Conservation (phyloP, 441 rosid genomes). For the Syzygium malaccense region DNA sequence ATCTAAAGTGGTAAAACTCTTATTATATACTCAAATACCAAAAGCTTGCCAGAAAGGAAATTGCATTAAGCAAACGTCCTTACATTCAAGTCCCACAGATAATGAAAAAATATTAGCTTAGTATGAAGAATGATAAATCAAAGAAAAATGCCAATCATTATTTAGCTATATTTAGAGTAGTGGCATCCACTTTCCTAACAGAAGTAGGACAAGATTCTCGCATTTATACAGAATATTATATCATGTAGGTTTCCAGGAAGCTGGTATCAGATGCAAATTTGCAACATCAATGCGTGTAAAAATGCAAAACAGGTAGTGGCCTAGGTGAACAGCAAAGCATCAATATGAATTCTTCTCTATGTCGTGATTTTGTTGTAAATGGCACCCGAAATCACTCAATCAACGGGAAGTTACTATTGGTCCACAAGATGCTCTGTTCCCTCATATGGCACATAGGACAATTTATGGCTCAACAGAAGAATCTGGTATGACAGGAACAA, state of each 20-base stretch:
- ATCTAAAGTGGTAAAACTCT: background rate
- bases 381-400: background rate
- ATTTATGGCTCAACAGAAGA: background rate
- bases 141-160: background rate
- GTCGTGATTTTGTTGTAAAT: background rate
- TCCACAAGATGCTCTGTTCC: background rate
- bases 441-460: background rate
- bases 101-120: background rate
- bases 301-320: background rate
- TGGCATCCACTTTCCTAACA: background rate
- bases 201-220: background rate
- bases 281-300: background rate
- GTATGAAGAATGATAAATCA: background rate
- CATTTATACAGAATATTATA: background rate
- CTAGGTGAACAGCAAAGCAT: background rate
- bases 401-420: background rate
- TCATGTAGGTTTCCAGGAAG: background rate
- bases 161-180: background rate
- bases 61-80: background rate
- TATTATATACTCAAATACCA: background rate
- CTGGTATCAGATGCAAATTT: background rate
- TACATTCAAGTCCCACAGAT: background rate
- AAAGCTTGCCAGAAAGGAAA: background rate
- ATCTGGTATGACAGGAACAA: background rate
- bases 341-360: background rate